Conservation (phyloP, 371 early-diverging fungal species). For the Gilbertella persicaria region DNA sequence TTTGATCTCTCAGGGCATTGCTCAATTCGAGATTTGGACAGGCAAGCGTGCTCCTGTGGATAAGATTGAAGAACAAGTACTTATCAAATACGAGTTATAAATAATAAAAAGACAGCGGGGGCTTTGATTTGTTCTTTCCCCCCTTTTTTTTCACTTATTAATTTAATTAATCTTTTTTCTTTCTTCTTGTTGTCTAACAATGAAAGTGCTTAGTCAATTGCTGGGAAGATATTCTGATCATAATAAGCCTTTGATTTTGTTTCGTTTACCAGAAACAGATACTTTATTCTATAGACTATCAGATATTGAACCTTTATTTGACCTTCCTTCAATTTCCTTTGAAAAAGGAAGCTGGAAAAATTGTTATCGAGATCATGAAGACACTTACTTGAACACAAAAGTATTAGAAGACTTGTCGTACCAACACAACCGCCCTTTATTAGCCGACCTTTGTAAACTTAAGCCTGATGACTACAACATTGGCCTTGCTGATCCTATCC, state of each 20-base stretch:
- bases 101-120: background rate
- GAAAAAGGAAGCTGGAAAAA: conserved; percentile 10
- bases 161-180: background rate
- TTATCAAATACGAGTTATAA: conserved; percentile 41
- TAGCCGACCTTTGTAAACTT: conserved; percentile 29
- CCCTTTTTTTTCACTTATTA: background rate
- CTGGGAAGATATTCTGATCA: conserved; percentile 22
- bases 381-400: conserved; percentile 24
- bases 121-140: background rate
- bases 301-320: conserved; percentile 26
- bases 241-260: conserved; percentile 23
- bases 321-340: conserved; percentile 18
- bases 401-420: conserved; percentile 21
- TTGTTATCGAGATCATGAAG: conserved; percentile 28
- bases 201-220: conserved; percentile 22
- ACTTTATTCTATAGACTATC: conserved; percentile 24
- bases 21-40: conserved; percentile 82
- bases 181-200: background rate
- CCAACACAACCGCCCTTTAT: conserved; percentile 8
- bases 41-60: conserved; percentile 58
- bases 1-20: conserved; percentile 88
- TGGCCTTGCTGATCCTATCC: conserved; percentile 24
- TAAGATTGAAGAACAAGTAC: conserved; percentile 46
- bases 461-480: conserved; percentile 26
- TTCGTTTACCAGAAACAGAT: conserved; percentile 21